Conservation (phyloP, 2,329 filamentous ascomycete species). For the Penicillium griseofulvum region DNA sequence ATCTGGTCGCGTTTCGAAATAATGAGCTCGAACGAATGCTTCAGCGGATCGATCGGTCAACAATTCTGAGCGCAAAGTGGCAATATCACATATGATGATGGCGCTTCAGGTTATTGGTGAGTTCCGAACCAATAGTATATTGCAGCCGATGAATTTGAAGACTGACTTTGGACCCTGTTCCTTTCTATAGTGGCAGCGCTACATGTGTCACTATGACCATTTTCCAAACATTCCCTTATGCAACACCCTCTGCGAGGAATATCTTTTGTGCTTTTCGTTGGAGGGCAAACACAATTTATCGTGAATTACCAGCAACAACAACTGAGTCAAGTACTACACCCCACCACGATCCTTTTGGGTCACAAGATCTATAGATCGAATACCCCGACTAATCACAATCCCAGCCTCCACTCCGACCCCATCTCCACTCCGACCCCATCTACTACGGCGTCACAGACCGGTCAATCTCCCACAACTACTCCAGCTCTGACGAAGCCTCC, state of each 20-base stretch:
- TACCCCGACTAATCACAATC: neutral
- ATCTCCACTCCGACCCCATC: no score
- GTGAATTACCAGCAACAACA: neutral
- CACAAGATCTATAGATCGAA: neutral
- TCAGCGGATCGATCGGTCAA: conserved; percentile 34
- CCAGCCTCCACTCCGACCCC: neutral
- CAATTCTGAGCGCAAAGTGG: conserved; percentile 19
- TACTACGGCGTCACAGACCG: neutral
- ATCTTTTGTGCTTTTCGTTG: neutral
- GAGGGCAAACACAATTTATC: neutral
- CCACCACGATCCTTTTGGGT: neutral
- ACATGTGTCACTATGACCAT: conserved; percentile 1
- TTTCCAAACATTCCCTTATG: neutral
- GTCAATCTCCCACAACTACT: neutral
- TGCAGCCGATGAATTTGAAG: neutral
- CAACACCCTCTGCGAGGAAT: neutral
- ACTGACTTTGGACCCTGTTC: neutral
- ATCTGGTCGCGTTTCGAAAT: conserved; percentile 32
- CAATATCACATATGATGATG: neutral
- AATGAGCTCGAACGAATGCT: conserved; percentile 34
- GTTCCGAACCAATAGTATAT: neutral
- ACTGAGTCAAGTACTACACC: neutral
- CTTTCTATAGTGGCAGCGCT: neutral
- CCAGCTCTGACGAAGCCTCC: neutral
- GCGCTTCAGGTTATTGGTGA: neutral